Percentiles rank a stretch among this genome's conserved stretches.
Evolutionary conservation across 805 yeast species (phyloP).

Genomic region (Barnettozyma botsteinii): DNA sequence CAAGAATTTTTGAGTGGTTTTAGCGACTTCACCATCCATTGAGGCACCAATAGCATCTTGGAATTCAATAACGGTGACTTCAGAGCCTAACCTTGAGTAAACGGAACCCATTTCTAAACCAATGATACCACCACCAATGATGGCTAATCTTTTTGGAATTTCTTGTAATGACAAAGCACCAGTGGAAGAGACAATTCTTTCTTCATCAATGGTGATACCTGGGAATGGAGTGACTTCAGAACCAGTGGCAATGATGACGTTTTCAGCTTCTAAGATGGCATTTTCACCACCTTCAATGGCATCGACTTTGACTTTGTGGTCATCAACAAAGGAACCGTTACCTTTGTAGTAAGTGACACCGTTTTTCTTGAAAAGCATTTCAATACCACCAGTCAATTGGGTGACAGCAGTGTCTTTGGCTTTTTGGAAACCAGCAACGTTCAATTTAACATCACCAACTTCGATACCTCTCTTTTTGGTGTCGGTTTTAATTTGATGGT

Average conservation of each 20-base stretch:
- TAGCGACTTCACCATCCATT: constrained; percentile 95
- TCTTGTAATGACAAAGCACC: constrained; percentile 83
- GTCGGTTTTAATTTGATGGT: constrained; percentile 84
- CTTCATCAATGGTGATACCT: constrained; percentile 93
- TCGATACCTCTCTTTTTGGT: constrained; percentile 87
- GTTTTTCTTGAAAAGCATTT: constrained; percentile 91
- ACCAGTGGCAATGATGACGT: constrained; percentile 95
- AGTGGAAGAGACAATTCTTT: constrained; percentile 93
- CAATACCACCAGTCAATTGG: constrained; percentile 90
- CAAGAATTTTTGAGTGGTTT: constrained; percentile 80
- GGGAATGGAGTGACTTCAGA: constrained; percentile 99
- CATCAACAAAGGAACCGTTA: constrained; percentile 79
- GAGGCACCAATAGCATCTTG: constrained; percentile 93
- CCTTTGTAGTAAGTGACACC: constrained; percentile 95
- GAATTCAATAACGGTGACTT: constrained; percentile 93
- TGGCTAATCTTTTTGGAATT: constrained; percentile 85
- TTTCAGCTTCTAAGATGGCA: constrained; percentile 69
- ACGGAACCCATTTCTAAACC: constrained; percentile 99
- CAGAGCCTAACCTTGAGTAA: constrained; percentile 89
- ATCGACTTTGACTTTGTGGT: constrained; percentile 67
- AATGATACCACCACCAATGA: constrained; percentile 99
- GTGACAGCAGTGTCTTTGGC: constrained; percentile 89
- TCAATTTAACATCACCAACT: constrained; percentile 67
- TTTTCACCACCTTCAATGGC: constrained; percentile 84
- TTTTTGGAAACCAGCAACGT: constrained; percentile 75